Percentiles rank a stretch among this genome's conserved stretches.
Conservation (phyloP, 2,329 filamentous ascomycete species). For the Exophiala sp. region DNA sequence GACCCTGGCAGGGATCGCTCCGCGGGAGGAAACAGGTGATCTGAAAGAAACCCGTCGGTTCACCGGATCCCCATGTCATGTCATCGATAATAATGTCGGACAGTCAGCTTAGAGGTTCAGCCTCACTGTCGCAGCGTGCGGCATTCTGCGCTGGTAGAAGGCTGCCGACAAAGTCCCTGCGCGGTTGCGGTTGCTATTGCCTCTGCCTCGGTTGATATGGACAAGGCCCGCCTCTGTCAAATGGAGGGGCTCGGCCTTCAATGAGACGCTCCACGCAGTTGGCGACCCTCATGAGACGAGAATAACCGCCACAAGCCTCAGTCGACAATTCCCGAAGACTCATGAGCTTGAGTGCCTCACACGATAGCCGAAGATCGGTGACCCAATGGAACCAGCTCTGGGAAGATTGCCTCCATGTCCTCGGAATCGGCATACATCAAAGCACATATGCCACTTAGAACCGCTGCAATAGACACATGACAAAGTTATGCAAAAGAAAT, state of each 20-base stretch:
- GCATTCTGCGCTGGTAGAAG: not conserved
- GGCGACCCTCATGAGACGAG: not conserved
- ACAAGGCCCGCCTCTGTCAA: not conserved
- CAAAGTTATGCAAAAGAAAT: not conserved
- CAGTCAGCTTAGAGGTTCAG: not conserved
- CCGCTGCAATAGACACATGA: not conserved
- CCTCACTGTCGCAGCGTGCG: not conserved
- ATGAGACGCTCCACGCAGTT: not conserved
- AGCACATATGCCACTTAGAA: not conserved
- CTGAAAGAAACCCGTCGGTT: conserved; percentile 7
- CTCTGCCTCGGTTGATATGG: conserved; percentile 9
- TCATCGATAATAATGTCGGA: not conserved
- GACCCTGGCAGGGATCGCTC: not conserved
- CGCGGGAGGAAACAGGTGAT: not conserved
- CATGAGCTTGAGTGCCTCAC: not conserved
- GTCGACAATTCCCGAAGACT: not conserved
- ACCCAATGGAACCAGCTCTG: not conserved
- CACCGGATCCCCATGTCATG: conserved; percentile 7
- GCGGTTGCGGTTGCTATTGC: not conserved
- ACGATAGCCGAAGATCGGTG: not conserved
- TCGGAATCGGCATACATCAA: not conserved
- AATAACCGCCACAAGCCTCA: not conserved
- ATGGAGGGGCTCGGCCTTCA: not conserved
- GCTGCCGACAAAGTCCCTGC: not conserved
- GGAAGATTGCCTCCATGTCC: not conserved